Evolutionary conservation across 495 filamentous ascomycete genomes (phyloP), one percentile per base, ranked within the genome.

Genomic region (Choiromyces venosus): DNA sequence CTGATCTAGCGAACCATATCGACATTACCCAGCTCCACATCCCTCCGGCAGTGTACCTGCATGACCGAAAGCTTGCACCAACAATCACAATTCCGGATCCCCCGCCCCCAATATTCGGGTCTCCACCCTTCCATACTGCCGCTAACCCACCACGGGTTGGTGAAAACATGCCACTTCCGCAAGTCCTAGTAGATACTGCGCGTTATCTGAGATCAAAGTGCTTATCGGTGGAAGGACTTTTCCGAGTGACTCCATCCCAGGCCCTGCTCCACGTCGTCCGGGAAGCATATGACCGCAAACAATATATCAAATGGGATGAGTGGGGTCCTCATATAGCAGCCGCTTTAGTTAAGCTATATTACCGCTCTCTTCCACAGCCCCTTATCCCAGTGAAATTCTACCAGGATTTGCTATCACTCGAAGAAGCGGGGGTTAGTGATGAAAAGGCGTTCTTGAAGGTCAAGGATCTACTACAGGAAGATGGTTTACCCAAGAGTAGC

Each of bases 301-400:
- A 88, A 73, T 81, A 84, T 37, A 86, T 84, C 18, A 82, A 80
- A 35, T 82, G 79, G 73, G 83, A 87, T 40, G 84, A 86, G 36
- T 88, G 86, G 74, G 82, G 84, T 6, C 85, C 86, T 14, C 83
- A 85, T 71, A 82, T 84, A 38, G 86, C 86, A 7, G 85, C 87
- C 3, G 84, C 79, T 19, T 67, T 88, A 40, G 85, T 88, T 76
- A 88, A 88, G 76, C 46, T 83, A 9, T 88, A 87, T 85, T 88
- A 88, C 73, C 82, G 85, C 16, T 85, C 85, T 67, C 83, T 88
- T 1, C 83, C 83, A 19, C 82, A 85, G 66, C 87, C 87, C 10
- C 78, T 88, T 68, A 84, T 88, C 71, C 85, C 87, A 0, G 77
- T 76, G 33, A 80, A 82, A 33, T 79, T 74, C 69, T 88, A 88